Base-by-base conservation (phyloP, 1,284 basidiomycete genomes). In the Fomitopsis pinicola region DNA sequence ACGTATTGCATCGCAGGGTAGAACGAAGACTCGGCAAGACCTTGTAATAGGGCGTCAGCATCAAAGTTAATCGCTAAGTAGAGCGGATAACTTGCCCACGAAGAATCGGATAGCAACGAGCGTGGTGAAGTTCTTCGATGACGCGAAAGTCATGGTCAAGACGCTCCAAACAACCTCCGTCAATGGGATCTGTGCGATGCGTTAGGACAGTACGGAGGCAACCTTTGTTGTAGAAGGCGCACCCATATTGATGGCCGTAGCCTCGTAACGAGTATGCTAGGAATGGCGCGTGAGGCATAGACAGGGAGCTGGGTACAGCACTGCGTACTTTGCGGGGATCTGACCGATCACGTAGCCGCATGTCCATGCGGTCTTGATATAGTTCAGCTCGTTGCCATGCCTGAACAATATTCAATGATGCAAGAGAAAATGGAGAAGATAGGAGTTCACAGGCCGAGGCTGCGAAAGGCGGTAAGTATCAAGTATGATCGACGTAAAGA, bases 1-100 rank as follows among this genome's bases (percentile, higher is more conserved):
- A 79, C 74, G 58, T 78, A 78, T 63, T 76, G 77, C 7, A 78
- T 78, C 4, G 74, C 77, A 1, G 77, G 76, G 61, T 77, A 78
- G 64, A 78, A 78, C 0, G 76, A 77, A 5, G 76, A 75, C 62
- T 78, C 77, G 0, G 76, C 76, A 17, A 78, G 67, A n/a, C 76
- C 76, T 76, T 53, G 3, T 22, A 30, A 12, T 38, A 7, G 19
- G 3, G 2, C 48, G 38, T 56, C 6, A 44, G 30, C 30, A 8
- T 33, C 0, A 30, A 56, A 22, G 28, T 33, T 26, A 57, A n/a
- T 5, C 3, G 17, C 8, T 15, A 5, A 57, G 22, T 44, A 61
- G 48, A 26, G 52, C 30, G 55, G n/a, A 12, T 14, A 8, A 69
- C 73, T 46, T 36, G 73, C 76, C 77, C 17, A 78, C 74, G 58